Evolutionary conservation across 2,329 filamentous ascomycete species (phyloP).

Genomic region (Aspergillus sp.): DNA sequence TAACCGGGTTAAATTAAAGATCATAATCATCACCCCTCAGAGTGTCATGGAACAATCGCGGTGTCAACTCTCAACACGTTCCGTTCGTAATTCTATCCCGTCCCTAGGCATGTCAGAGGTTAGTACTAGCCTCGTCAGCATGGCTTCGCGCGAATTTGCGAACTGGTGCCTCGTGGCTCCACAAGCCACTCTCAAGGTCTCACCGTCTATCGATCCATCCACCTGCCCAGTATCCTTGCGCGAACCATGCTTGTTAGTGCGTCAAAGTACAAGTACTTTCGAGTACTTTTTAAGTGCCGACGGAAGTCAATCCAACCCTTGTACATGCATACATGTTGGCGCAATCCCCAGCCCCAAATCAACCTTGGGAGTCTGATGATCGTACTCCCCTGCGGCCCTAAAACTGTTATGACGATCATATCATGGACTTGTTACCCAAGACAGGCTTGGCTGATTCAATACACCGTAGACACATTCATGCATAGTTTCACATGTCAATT

Average conservation of each 20-base stretch:
- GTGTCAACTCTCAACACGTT: not conserved
- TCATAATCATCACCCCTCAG: not conserved
- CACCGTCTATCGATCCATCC: not conserved
- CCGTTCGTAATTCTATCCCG: not conserved
- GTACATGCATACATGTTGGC: slow-evolving; percentile 4
- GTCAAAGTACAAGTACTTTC: slow-evolving; percentile 3
- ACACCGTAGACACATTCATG: not conserved
- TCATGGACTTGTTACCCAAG: not conserved
- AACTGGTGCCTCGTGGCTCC: not conserved
- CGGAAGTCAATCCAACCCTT: not conserved
- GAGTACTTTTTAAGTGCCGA: not conserved
- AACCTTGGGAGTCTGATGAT: not conserved
- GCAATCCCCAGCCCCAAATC: not conserved
- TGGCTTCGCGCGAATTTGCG: not conserved
- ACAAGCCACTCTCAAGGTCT: not conserved
- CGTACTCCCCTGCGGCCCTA: not conserved
- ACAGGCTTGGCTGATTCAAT: not conserved
- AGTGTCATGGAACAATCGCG: not conserved
- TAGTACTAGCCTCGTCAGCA: not conserved
- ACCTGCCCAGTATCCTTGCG: not conserved
- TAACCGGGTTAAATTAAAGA: not conserved
- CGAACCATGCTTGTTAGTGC: not conserved
- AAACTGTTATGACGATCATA: not conserved
- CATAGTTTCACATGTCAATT: not conserved
- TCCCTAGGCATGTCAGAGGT: not conserved